Evolutionary conservation across 495 filamentous ascomycete genomes (phyloP), one percentile per base, ranked within the genome.

Genomic region (Penicillium cosmopolitanum): DNA sequence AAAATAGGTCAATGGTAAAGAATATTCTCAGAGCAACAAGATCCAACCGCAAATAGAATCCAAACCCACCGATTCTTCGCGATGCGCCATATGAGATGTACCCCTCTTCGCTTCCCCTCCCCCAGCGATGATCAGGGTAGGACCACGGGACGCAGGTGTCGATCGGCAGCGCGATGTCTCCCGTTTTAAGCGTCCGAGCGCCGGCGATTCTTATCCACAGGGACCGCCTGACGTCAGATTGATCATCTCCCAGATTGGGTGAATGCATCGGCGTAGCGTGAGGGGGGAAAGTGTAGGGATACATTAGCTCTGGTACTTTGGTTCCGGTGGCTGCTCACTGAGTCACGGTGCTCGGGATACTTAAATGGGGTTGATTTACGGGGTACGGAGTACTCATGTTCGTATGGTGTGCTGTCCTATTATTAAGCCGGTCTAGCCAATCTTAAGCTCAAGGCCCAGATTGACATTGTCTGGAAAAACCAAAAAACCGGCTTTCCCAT

Each of bases 161-260:
- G 54, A 60, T 64, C 61, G 51, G 55, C 61, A 36, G 23, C 44
- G 21, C 44, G 51, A 16, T 46, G 10, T 19, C 34, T 50, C 53
- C 23, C 46, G 50, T 34, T 25, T 15, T 8, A 15, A 31, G 28
- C 34, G 54, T 57, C 62, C 54, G 62, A 60, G 62, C 62, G 56
- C 46, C 38, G 34, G n/a, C 25, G 12, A 31, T 58, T 43, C 15
- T 16, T 31, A 36, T 36, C 25, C 35, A 44, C 10, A 19, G 3
- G 9, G 15, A n/a, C 58, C 4, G 25, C 38, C 62, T 64, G 62
- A 64, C 62, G 62, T 64, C 62, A 64, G 57, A 57, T 56, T 19
- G 42, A 10, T 19, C n/a, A 9, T 10, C 15, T 13, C 11, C 6
- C 46, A 23, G 4, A 48, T 48, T 28, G 16, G 42, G 42, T 21